These are phyloP conservation scores for Fusarium multiceps DNA, from an alignment of 2,329 filamentous ascomycete species.

Conservation along the genomic window DNA sequence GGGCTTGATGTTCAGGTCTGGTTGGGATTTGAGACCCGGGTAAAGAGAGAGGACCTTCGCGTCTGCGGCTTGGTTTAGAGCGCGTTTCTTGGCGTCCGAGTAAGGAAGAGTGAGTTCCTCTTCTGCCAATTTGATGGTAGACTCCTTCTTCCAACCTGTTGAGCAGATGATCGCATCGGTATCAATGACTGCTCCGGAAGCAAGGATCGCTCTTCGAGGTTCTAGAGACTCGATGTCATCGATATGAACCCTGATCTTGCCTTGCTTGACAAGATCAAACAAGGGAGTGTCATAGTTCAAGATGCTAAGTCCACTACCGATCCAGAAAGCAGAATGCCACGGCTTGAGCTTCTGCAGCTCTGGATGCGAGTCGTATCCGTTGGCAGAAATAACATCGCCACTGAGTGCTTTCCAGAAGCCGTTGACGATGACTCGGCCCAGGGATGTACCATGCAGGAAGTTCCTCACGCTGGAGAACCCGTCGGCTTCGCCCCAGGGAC, in stretches of 20 bases:
- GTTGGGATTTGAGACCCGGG: slow-evolving; percentile 39
- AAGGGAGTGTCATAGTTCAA: slow-evolving; percentile 63
- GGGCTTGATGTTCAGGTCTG: slow-evolving; percentile 33
- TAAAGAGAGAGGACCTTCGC: slow-evolving; percentile 32
- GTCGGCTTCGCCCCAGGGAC: slow-evolving; percentile 69
- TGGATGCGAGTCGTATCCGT: slow-evolving; percentile 58
- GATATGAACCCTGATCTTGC: slow-evolving; percentile 60
- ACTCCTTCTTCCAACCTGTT: slow-evolving; percentile 63
- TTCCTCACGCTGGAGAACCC: slow-evolving; percentile 60
- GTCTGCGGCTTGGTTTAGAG: slow-evolving; percentile 29
- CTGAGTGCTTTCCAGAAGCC: slow-evolving; percentile 62
- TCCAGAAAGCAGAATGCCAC: slow-evolving; percentile 58
- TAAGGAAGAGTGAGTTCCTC: slow-evolving; percentile 33
- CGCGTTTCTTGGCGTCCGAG: slow-evolving; percentile 3
- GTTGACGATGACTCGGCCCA: slow-evolving; percentile 61
- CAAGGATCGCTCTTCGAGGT: slow-evolving; percentile 54
- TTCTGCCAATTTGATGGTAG: slow-evolving; percentile 56
- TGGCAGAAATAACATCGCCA: slow-evolving; percentile 58
- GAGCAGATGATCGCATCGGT: slow-evolving; percentile 62
- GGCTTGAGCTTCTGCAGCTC: slow-evolving; percentile 56
- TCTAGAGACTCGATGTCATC: slow-evolving; percentile 59
- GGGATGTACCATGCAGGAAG: slow-evolving; percentile 62
- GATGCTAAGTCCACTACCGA: slow-evolving; percentile 63
- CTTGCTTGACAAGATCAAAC: slow-evolving; percentile 62
- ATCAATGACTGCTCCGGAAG: slow-evolving; percentile 53